Evolutionary conservation across 805 yeast genomes (phyloP).

Genomic region (Ogataea populi-albae): DNA sequence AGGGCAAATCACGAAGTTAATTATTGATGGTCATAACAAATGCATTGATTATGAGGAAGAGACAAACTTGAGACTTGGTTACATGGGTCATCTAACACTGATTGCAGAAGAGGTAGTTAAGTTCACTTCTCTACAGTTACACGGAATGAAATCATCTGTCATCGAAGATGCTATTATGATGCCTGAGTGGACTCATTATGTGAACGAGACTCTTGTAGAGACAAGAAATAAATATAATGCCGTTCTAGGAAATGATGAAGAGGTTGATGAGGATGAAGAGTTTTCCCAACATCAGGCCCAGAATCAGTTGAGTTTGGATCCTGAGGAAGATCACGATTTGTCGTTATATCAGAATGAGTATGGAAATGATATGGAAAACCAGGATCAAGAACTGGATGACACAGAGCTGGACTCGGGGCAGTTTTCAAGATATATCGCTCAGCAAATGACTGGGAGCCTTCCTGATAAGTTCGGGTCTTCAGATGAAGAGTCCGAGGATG

Average conservation of each 20-base stretch:
- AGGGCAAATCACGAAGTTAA: slow-evolving; percentile 54
- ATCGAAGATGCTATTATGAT: slow-evolving; percentile 51
- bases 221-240: slow-evolving; percentile 94
- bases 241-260: slow-evolving; percentile 62
- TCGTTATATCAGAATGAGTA: slow-evolving; percentile 17
- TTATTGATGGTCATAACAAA: slow-evolving; percentile 56
- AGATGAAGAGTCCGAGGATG: slow-evolving; percentile 59
- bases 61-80: slow-evolving; percentile 73
- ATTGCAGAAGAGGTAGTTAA: slow-evolving; percentile 96
- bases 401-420: slow-evolving; percentile 41
- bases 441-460: slow-evolving; percentile 58
- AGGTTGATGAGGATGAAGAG: slow-evolving; percentile 33
- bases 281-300: slow-evolving; percentile 25
- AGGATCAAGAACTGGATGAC: slow-evolving; percentile 25
- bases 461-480: slow-evolving; percentile 49
- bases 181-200: slow-evolving; percentile 76
- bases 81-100: slow-evolving; percentile 94
- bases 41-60: slow-evolving; percentile 60
- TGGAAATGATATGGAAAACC: slow-evolving; percentile 18
- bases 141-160: slow-evolving; percentile 50
- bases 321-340: slow-evolving; percentile 22
- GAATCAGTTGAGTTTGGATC: slow-evolving; percentile 21
- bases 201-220: slow-evolving; percentile 76
- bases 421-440: slow-evolving; percentile 73
- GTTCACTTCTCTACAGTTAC: slow-evolving; percentile 40